Percentiles rank a stretch among this genome's conserved stretches.
phyloP scores from a whole-genome alignment of 495 filamentous ascomycete species.

The Aspergillus ellipticus region DNA sequence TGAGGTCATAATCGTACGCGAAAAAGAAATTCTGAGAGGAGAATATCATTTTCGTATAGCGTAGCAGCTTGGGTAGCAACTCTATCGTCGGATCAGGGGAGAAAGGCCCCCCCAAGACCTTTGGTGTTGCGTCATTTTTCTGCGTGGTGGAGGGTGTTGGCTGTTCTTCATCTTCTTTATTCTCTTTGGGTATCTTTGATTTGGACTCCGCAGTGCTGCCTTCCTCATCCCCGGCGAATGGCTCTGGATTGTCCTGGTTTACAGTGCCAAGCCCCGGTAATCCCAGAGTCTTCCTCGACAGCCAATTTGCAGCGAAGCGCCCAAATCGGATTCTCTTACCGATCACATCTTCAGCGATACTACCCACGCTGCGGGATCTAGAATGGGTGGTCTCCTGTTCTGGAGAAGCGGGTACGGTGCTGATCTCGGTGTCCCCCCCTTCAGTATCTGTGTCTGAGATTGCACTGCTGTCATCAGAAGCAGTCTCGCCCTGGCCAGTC shows the following conservation, averaged over 20 bases:
- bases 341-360: conserved; percentile 81
- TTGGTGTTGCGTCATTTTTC: conserved; percentile 24
- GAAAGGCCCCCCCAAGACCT: conserved; percentile 30
- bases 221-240: conserved; percentile 23
- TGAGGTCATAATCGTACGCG: conserved; percentile 88
- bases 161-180: conserved; percentile 17
- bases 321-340: conserved; percentile 74
- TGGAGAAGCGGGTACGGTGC: conserved; percentile 31
- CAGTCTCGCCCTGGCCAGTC: conserved; percentile 22
- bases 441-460: conserved; percentile 36
- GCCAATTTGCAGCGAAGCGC: conserved; percentile 84
- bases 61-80: conserved; percentile 80
- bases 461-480: conserved; percentile 33
- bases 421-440: conserved; percentile 29
- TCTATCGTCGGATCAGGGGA: conserved; percentile 28
- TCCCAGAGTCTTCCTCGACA: conserved; percentile 76
- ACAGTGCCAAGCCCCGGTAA: conserved; percentile 32
- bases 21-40: conserved; percentile 84
- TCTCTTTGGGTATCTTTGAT: conserved; percentile 9
- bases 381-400: conserved; percentile 19
- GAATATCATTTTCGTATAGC: conserved; percentile 77
- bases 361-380: conserved; percentile 41
- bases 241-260: conserved; percentile 21
- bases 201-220: conserved; percentile 8
- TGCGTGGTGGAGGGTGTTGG: conserved; percentile 5